phyloP scores from a whole-genome alignment of 2,329 filamentous ascomycete species.

The Ophiocordyceps polyrhachis-furcata region DNA sequence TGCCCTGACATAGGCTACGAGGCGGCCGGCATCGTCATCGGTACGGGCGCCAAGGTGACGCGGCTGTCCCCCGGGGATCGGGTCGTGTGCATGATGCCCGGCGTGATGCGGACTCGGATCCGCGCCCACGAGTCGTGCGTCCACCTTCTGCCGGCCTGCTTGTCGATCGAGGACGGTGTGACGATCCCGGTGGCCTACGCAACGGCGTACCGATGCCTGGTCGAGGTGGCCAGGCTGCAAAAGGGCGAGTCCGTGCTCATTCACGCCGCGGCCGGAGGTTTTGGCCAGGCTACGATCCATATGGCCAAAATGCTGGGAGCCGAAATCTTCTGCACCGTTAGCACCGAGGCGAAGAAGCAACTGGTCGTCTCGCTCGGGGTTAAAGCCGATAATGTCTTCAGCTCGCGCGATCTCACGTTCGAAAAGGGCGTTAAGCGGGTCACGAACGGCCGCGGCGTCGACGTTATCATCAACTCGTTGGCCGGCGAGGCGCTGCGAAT shows the following conservation, averaged over 20 bases:
- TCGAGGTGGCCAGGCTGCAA: neutral
- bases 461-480: constrained; percentile 1
- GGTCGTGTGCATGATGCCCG: neutral
- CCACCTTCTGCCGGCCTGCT: neutral
- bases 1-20: neutral
- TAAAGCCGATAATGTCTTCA: neutral
- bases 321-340: neutral
- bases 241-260: constrained; percentile 1
- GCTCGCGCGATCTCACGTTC: neutral
- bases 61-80: neutral
- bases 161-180: neutral
- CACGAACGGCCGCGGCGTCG: neutral
- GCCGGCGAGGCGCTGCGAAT: neutral
- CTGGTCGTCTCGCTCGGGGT: neutral
- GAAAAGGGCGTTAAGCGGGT: neutral
- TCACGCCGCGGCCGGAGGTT: constrained; percentile 1
- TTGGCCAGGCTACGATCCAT: constrained; percentile 1
- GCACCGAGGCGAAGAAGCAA: neutral
- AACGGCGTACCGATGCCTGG: neutral
- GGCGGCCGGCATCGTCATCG: neutral
- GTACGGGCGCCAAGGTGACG: neutral
- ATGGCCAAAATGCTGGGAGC: neutral
- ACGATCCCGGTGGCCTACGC: neutral
- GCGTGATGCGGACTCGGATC: neutral
- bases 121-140: neutral